These are phyloP conservation scores for Sugiyamaella qingdaonensis DNA, from an alignment of 805 yeast genomes.

Conservation along the genomic window DNA sequence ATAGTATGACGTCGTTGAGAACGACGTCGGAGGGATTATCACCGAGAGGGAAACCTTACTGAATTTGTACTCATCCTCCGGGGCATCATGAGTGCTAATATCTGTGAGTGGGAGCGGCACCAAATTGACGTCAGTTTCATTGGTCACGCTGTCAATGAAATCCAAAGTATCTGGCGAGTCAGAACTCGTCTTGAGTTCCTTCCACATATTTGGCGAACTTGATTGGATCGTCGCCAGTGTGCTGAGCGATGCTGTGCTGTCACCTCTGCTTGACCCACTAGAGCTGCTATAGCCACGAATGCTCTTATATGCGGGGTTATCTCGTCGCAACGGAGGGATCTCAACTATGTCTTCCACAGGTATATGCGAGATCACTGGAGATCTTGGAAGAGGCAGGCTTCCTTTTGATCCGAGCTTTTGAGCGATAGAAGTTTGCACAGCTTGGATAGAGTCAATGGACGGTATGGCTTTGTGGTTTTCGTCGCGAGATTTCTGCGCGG, in stretches of 20 bases:
- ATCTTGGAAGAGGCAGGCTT: constrained; percentile 14
- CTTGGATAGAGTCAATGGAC: constrained; percentile 11
- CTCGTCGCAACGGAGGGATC: constrained; percentile 7
- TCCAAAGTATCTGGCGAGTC: neutral
- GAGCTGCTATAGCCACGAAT: no score
- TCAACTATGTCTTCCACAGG: constrained; percentile 12
- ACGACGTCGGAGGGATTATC: constrained; percentile 3
- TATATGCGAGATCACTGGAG: constrained; percentile 14
- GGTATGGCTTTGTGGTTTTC: constrained; percentile 1
- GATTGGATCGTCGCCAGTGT: neutral
- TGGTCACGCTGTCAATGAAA: no score
- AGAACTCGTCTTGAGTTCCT: neutral
- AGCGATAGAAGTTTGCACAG: constrained; percentile 12
- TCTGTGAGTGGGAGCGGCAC: no score
- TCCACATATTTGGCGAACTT: neutral
- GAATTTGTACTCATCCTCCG: no score
- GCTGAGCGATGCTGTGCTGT: neutral
- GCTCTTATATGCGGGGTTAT: neutral
- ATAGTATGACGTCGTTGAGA: constrained; percentile 13
- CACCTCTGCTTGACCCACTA: no score
- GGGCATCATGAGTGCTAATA: no score
- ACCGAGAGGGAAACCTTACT: neutral
- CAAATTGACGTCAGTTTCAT: no score
- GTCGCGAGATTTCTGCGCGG: neutral
- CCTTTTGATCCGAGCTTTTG: constrained; percentile 3